Evolutionary conservation across 306 rosid species (phyloP).

Genomic region (Lathyrus oleraceus): DNA sequence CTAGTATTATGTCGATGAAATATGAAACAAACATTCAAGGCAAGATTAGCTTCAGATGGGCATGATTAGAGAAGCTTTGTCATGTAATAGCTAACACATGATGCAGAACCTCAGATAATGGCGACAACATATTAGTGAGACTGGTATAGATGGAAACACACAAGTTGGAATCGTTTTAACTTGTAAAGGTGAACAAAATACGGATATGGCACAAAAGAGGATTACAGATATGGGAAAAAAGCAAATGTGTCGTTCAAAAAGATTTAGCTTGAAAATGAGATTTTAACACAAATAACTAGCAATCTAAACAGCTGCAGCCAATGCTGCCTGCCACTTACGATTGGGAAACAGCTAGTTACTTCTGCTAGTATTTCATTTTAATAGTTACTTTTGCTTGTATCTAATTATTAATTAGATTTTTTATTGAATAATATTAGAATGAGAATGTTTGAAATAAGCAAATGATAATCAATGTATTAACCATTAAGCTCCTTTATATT

Average conservation of each 20-base stretch:
- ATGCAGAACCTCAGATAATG: conserved; percentile 6
- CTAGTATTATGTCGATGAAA: neutral
- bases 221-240: neutral
- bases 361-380: neutral
- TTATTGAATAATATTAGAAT: neutral
- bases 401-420: neutral
- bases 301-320: neutral
- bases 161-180: conserved; percentile 3
- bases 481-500: neutral
- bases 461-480: neutral
- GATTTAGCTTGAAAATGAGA: neutral
- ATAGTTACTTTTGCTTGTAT: neutral
- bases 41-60: neutral
- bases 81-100: conserved; percentile 6
- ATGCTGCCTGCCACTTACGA: neutral
- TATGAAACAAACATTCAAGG: conserved; percentile 5
- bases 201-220: neutral
- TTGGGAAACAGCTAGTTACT: neutral
- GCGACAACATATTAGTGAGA: neutral
- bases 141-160: neutral
- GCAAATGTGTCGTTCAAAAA: neutral
- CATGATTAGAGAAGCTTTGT: conserved; percentile 21
- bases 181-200: neutral
- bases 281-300: neutral
- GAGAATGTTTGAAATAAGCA: neutral